Evolutionary conservation across 2,329 filamentous ascomycete species (phyloP), one percentile per base, ranked within the genome.

Genomic region (Scleromitrula shiraiana): DNA sequence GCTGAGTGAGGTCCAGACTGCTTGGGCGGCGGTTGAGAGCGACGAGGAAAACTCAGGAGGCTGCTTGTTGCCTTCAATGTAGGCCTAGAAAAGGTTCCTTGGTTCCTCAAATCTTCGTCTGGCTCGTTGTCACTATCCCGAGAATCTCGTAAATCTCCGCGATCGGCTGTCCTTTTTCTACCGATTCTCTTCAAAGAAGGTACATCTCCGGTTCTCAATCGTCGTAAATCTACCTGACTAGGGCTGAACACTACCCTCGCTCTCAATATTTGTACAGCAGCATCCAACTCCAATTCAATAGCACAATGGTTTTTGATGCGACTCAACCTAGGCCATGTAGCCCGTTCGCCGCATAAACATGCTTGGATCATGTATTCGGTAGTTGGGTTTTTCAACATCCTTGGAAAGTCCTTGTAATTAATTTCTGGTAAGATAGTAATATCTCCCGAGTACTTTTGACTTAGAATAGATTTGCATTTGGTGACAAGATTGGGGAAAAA

Each of bases 371-470:
- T 95, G 63, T 95, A 97, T 4, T 90, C 86, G 0, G 80, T 70
- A 0, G 85, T 89, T 1, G 91, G 91, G 50, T 97, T 97, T 53
- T 77, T 83, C 37, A 97, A 71, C 22, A 96, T 81, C 7, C 78
- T 76, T 1, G 85, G 83, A 19, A 94, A 77, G 53, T 94, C 83
- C 7, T 80, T 74, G 44, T 85, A 80, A 4, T 77, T 77, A 50
- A 95, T 83, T 46, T 88, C 80, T 0, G 90, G 90, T 26, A 95
- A 74, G 46, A 97, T 95, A 37, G 89, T 97, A 62, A 97, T 95
- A 65, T 97, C 90, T 6, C 91, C 91, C 2, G 87, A 90, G 61
- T 97, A 97, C 54, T 85, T 88, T 61, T 97, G 91, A 54, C 82
- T 90, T 41, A 97, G 73, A 14, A 97, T 81, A 2, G 87, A 90